Percentiles rank a stretch among this genome's conserved stretches.
Evolutionary conservation across 2,329 filamentous ascomycete genomes (phyloP).

Genomic region (Diatrype stigma): DNA sequence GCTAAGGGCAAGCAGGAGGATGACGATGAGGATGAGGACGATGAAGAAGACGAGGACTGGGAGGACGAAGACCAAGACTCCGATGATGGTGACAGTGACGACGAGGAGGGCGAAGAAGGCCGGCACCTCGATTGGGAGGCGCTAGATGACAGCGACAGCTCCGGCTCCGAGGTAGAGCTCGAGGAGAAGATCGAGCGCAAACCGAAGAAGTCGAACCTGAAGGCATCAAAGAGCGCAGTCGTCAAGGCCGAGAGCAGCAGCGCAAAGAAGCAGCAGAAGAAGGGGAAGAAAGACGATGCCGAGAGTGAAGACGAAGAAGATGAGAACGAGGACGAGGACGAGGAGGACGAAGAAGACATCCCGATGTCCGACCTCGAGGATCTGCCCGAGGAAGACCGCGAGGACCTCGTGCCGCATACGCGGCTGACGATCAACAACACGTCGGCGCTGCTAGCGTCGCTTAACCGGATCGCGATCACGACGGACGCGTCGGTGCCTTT

Average conservation of each 20-base stretch:
- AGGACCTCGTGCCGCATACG: slow-evolving; percentile 84
- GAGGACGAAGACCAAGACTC: slow-evolving; percentile 15
- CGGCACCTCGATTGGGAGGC: slow-evolving; percentile 46
- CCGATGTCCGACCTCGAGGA: slow-evolving; percentile 84
- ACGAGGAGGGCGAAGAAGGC: slow-evolving; percentile 17
- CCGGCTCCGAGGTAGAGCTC: slow-evolving; percentile 72
- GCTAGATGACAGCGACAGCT: slow-evolving; percentile 57
- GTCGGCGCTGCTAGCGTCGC: slow-evolving; percentile 72
- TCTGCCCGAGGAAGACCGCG: slow-evolving; percentile 71
- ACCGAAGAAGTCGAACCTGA: slow-evolving; percentile 38
- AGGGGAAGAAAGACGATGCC: slow-evolving; percentile 28
- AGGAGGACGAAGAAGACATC: slow-evolving; percentile 81
- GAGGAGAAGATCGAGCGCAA: slow-evolving; percentile 64
- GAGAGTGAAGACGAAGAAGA: slow-evolving; percentile 44
- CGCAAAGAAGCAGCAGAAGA: slow-evolving; percentile 33
- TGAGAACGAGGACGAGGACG: slow-evolving; percentile 58
- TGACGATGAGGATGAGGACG: slow-evolving; percentile 12
- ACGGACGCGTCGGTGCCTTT: slow-evolving; percentile 68
- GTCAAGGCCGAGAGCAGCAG: slow-evolving; percentile 25
- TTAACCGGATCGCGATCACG: slow-evolving; percentile 74
- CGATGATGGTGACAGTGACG: slow-evolving; percentile 13
- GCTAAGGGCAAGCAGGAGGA: slow-evolving; percentile 8
- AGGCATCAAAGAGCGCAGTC: slow-evolving; percentile 38
- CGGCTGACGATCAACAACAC: slow-evolving; percentile 98
- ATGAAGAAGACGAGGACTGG: slow-evolving; percentile 14